Evolutionary conservation across 495 filamentous ascomycete species (phyloP).

Genomic region (Penicilliopsis zonata): DNA sequence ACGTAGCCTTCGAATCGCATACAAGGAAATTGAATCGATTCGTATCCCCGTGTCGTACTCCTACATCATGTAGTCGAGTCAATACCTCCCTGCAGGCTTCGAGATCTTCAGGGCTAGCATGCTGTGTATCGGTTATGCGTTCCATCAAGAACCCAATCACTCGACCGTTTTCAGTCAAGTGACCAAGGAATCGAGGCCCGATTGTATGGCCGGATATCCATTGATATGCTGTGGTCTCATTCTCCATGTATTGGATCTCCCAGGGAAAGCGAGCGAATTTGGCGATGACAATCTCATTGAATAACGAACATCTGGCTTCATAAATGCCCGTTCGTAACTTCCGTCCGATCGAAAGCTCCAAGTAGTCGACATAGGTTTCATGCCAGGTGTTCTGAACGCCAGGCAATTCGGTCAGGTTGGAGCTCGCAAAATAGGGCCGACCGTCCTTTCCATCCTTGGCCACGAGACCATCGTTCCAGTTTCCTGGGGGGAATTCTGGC

Average conservation of each 20-base stretch:
- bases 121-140: constrained; percentile 13
- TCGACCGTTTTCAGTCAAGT: constrained; percentile 29
- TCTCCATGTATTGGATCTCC: constrained; percentile 26
- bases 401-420: constrained; percentile 8
- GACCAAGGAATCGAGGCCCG: constrained; percentile 29
- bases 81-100: constrained; percentile 14
- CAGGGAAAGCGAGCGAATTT: constrained; percentile 31
- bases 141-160: constrained; percentile 36
- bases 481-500: constrained; percentile 7
- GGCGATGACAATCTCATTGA: constrained; percentile 16
- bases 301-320: constrained; percentile 12
- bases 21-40: constrained; percentile 37
- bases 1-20: constrained; percentile 9
- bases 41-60: constrained; percentile 28
- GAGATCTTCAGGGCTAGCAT: constrained; percentile 20
- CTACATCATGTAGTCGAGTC: constrained; percentile 21
- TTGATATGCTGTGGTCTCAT: constrained; percentile 28
- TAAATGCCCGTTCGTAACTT: constrained; percentile 13
- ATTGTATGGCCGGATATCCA: constrained; percentile 24
- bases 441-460: constrained; percentile 6
- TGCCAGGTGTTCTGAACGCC: constrained; percentile 13
- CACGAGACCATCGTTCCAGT: constrained; percentile 16
- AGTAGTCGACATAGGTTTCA: constrained; percentile 10
- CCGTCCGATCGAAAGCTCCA: constrained; percentile 7
- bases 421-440: constrained; percentile 9